phyloP scores from a whole-genome alignment of 345 rosid genomes.

The Camelina laxa region DNA sequence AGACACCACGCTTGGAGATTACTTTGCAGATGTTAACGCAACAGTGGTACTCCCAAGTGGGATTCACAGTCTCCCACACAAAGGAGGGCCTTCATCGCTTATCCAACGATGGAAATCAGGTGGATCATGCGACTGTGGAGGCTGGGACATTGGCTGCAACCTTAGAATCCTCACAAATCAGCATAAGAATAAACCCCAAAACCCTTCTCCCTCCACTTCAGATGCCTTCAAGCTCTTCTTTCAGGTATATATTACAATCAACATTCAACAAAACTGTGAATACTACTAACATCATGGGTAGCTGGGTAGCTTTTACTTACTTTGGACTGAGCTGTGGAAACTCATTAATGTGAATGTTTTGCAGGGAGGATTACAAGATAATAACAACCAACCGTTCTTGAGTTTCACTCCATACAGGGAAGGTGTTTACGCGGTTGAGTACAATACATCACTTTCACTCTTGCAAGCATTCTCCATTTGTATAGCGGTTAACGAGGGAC shows the following conservation, averaged over 20 bases:
- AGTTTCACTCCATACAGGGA: conserved; percentile 73
- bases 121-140: conserved; percentile 97
- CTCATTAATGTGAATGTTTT: background rate
- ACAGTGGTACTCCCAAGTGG: conserved; percentile 93
- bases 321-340: too few relatives aligned
- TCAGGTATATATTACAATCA: conserved; percentile 57
- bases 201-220: conserved; percentile 43
- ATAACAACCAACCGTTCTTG: conserved; percentile 61
- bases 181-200: conserved; percentile 41
- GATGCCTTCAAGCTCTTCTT: conserved; percentile 63
- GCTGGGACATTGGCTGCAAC: conserved; percentile 94
- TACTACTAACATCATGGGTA: background rate
- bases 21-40: conserved; percentile 43
- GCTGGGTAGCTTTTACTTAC: too few relatives aligned
- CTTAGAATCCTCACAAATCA: conserved; percentile 64
- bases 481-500: conserved; percentile 71
- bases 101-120: conserved; percentile 92
- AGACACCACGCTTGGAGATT: conserved; percentile 42
- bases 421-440: conserved; percentile 82
- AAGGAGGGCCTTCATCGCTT: conserved; percentile 87
- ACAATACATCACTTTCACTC: conserved; percentile 65
- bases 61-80: conserved; percentile 76
- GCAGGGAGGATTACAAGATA: conserved; percentile 68
- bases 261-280: conserved; percentile 1
- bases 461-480: conserved; percentile 88